Percentiles rank a stretch among this genome's conserved stretches.
Evolutionary conservation across 1,284 basidiomycete species (phyloP).

Genomic region (Schizophyllum amplum): DNA sequence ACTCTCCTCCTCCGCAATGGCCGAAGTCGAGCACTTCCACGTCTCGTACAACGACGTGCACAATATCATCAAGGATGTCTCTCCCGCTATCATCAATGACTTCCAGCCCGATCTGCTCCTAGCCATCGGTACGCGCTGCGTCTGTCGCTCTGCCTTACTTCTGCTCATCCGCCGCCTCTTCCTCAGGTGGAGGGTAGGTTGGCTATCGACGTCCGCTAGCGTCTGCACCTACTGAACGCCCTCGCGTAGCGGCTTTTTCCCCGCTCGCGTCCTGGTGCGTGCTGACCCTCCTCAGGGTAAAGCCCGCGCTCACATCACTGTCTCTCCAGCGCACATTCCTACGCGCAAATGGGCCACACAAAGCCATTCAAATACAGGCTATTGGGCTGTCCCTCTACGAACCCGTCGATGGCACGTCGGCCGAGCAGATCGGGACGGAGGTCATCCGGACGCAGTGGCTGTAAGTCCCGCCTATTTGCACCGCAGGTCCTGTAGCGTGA

Average conservation of each 20-base stretch:
- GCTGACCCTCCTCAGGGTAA: conserved; percentile 1
- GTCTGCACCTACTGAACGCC: conserved; percentile 10
- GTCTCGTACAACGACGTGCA: conserved; percentile 84
- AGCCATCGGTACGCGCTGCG: conserved; percentile 57
- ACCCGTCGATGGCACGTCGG: conserved; percentile 66
- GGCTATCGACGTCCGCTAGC: conserved; percentile 3
- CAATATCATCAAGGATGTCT: conserved; percentile 61
- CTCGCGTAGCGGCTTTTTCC: conserved; percentile 77
- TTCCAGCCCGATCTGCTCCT: conserved; percentile 77
- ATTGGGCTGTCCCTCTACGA: conserved; percentile 93
- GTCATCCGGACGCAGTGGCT: conserved; percentile 91
- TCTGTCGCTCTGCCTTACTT: conserved; percentile 8
- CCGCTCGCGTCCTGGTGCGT: conserved; percentile 80
- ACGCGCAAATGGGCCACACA: conserved; percentile 63
- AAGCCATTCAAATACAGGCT: conserved; percentile 84
- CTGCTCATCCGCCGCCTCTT: conserved; percentile 1
- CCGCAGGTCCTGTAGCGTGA: neutral
- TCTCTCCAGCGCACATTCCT: conserved; percentile 71
- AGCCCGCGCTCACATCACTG: conserved; percentile 4
- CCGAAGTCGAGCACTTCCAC: conserved; percentile 50
- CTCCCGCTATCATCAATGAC: conserved; percentile 50
- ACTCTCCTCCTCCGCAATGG: conserved; percentile 21
- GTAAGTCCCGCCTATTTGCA: conserved; percentile 35
- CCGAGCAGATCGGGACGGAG: conserved; percentile 74
- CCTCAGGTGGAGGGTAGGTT: conserved; percentile 70